phyloP scores from a whole-genome alignment of 73 alveolate species.

The Paramecium octaurelia region DNA sequence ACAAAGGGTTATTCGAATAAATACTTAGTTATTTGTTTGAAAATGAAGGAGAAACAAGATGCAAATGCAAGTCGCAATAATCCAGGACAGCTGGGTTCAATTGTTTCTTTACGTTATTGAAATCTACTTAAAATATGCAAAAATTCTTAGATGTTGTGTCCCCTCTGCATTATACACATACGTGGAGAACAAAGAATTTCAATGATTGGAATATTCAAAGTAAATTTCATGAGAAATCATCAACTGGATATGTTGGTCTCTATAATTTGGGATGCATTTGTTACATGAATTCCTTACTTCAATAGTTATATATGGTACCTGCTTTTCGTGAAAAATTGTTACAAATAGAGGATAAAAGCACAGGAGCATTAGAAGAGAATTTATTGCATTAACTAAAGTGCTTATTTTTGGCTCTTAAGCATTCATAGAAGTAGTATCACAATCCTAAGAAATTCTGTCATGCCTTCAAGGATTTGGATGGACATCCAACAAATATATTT shows the following conservation, averaged over 20 bases:
- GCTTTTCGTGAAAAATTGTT: constrained; percentile 61
- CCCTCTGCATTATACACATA: constrained; percentile 5
- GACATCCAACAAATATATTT: constrained; percentile 75
- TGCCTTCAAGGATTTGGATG: constrained; percentile 88
- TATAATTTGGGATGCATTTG: constrained; percentile 64
- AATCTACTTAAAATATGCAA: constrained; percentile 27
- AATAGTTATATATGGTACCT: constrained; percentile 49
- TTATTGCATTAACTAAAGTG: constrained; percentile 48
- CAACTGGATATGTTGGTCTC: constrained; percentile 69
- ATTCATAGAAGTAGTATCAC: constrained; percentile 78
- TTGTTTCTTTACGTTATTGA: neutral
- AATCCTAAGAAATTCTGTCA: constrained; percentile 86
- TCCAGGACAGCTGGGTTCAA: constrained; percentile 37
- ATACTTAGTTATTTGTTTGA: constrained; percentile 19
- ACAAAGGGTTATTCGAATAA: neutral
- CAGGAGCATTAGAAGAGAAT: constrained; percentile 43
- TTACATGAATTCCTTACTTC: constrained; percentile 53
- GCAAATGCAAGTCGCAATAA: constrained; percentile 44
- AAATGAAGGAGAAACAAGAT: constrained; percentile 34
- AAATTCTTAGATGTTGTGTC: neutral
- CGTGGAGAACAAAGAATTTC: constrained; percentile 49
- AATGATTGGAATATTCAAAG: constrained; percentile 59
- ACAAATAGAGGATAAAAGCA: constrained; percentile 4
- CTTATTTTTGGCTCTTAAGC: constrained; percentile 53
- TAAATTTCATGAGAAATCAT: constrained; percentile 58